Conservation (phyloP, 257 asterid species). For the Coffea eugenioides region DNA sequence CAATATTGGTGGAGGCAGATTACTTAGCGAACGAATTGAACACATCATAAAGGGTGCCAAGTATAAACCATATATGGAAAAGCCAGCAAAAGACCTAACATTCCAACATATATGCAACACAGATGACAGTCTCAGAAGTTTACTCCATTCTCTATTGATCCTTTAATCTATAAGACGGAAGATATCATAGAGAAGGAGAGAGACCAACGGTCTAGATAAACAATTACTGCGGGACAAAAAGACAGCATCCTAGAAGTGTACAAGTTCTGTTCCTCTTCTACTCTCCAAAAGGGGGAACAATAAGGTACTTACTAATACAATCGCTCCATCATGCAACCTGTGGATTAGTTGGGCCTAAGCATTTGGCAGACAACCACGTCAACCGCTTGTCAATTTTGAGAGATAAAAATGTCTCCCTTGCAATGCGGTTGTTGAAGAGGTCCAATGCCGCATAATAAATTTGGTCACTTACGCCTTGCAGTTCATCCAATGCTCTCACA, state of each 20-base stretch:
- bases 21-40: neutral
- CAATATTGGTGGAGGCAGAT: neutral
- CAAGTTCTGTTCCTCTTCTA: constrained; percentile 4
- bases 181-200: neutral
- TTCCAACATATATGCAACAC: neutral
- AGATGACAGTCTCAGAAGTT: neutral
- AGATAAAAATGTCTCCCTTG: constrained; percentile 70
- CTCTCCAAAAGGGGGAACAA: neutral
- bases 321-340: neutral
- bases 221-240: neutral
- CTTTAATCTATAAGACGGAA: neutral
- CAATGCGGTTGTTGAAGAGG: constrained; percentile 54
- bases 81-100: neutral
- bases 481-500: constrained; percentile 59
- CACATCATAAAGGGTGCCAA: neutral
- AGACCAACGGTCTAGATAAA: too few relatives aligned
- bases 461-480: constrained; percentile 54
- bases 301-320: neutral
- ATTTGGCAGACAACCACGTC: constrained; percentile 64
- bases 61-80: too few relatives aligned
- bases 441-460: constrained; percentile 68
- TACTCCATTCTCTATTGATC: neutral
- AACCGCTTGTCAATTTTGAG: constrained; percentile 62
- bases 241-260: neutral
- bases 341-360: constrained; percentile 22